Evolutionary conservation across 1,139 yeast species (phyloP), one percentile per base, ranked within the genome.

Genomic region (Candida frijolesensis): DNA sequence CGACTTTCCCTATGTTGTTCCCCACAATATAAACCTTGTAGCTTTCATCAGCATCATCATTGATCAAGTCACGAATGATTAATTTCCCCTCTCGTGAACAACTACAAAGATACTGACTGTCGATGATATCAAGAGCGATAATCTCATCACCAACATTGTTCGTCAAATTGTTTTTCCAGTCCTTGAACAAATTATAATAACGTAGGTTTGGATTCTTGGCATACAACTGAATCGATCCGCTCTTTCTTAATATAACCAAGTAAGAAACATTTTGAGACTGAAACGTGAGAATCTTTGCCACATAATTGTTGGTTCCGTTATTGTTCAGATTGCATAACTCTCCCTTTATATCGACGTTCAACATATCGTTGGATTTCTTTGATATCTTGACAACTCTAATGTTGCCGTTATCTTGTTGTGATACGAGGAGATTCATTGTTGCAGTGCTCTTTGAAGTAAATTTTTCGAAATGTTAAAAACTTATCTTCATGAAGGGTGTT

Each of bases 1-100:
- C 63, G 34, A 77, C 62, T 37, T 70, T 66, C 15, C 73, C 64
- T 1, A 80, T 65, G 1, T 80, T 79, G 14, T 62, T 67, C 16
- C 66, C 66, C 18, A 78, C 62, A 42, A 62, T 54, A 50, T 59
- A 70, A 1, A 64, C 66, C 51, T 61, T 63, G 50, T 65, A 68
- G 50, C 73, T 63, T 25, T 61, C 64, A 48, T 68, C 64, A 22
- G 70, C 68, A 52, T 73, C 79, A 55, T 74, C 77, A 51, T 74
- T 68, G 43, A 72, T 61, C 54, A 78, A 60, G 52, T 78, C 82
- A n/a, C 80, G 68, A 14, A 79, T 60, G 2, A 73, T 65, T 32
- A 79, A 64, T 49, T 68, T 67, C 7, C 84, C 84, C 9, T 71
- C 71, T 11, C 64, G 62, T 2, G 80, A 76, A 55, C 83, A 79